Base-by-base conservation (phyloP, 2,329 filamentous ascomycete species). In the Fusarium napiforme region DNA sequence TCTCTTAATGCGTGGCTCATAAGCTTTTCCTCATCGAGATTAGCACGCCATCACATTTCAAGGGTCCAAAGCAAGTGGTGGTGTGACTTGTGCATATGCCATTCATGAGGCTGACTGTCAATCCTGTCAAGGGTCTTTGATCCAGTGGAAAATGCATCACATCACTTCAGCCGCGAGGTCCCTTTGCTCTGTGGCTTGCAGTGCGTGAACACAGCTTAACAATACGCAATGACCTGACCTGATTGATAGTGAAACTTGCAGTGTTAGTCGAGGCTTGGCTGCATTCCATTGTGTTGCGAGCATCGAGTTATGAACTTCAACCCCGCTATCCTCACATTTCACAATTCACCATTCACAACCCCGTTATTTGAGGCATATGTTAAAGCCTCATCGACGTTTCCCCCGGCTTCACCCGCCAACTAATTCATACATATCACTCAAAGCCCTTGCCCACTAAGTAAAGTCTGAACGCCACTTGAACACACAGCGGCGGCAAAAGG, bases 11-110 rank as follows among this genome's bases (percentile, higher is more conserved):
- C 40, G 56, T 74, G 64, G 66, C 73, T 71, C 75, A 61, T 60
- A 49, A 63, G 68, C 75, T 72, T 78, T 65, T 65, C 76, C 63
- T 28, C 58, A 34, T 77, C 50, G 34, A 67, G 72, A 57, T 71
- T 78, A 78, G 76, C 65, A 74, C 57, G 28, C 49, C 52, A 39
- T 63, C 65, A 30, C 63, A 61, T 53, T 64, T 70, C 66, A 65
- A 69, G 74, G 67, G 67, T 71, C 60, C 50, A 67, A 57, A 50
- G 37, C 40, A 58, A 75, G 66, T 78, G 76, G 66, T 78, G 76
- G 69, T 76, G 72, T 66, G 70, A 77, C 75, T 76, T 72, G 61
- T 61, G 73, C 76, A 75, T 77, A 65, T 76, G 45, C 63, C 71
- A 78, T 61, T 60, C 60, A 26, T 72, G 71, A 78, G 75, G 75